A percentile compares a stretch with the other conserved stretches of the same genome.
These are phyloP conservation scores for Gleditsia sinensis DNA, from an alignment of 306 rosid genomes.

Conservation along the genomic window DNA sequence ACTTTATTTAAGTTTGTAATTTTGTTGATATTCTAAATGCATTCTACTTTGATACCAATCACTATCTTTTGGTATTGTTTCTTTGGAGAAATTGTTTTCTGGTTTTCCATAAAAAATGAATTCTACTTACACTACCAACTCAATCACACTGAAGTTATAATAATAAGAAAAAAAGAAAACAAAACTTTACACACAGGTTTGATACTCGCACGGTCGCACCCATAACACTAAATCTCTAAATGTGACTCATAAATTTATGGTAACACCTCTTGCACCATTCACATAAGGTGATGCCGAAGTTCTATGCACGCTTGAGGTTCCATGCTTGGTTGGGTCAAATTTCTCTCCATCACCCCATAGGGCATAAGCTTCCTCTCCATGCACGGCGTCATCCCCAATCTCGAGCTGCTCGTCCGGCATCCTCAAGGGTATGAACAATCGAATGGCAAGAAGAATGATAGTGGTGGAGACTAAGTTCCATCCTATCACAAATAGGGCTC, in stretches of 20 bases:
- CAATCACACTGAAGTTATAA: neutral
- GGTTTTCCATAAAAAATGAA: neutral
- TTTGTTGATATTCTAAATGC: too few species aligned
- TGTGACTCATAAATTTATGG: constrained; percentile 59
- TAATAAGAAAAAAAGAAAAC: neutral
- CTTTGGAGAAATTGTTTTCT: too few species aligned
- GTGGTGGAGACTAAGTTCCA: constrained; percentile 95
- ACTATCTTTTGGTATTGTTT: too few species aligned
- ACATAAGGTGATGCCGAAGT: constrained; percentile 63
- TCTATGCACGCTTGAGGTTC: constrained; percentile 34
- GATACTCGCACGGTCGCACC: neutral
- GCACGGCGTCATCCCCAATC: constrained; percentile 94
- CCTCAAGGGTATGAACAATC: constrained; percentile 71
- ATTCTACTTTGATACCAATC: too few species aligned
- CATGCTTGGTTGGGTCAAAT: constrained; percentile 82
- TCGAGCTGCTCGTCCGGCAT: constrained; percentile 84
- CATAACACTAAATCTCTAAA: neutral
- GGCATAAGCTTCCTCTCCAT: constrained; percentile 96
- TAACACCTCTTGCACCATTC: constrained; percentile 90
- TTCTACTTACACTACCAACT: neutral
- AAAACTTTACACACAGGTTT: neutral
- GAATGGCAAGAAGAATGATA: constrained; percentile 64
- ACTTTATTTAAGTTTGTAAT: too few species aligned
- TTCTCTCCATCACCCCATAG: constrained; percentile 99
- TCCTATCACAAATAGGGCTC: constrained; percentile 64